Percentiles rank a stretch among this genome's conserved stretches.
These are phyloP conservation scores for Ceratocystis harringtonii DNA, from an alignment of 2,329 filamentous ascomycete species.

Conservation along the genomic window DNA sequence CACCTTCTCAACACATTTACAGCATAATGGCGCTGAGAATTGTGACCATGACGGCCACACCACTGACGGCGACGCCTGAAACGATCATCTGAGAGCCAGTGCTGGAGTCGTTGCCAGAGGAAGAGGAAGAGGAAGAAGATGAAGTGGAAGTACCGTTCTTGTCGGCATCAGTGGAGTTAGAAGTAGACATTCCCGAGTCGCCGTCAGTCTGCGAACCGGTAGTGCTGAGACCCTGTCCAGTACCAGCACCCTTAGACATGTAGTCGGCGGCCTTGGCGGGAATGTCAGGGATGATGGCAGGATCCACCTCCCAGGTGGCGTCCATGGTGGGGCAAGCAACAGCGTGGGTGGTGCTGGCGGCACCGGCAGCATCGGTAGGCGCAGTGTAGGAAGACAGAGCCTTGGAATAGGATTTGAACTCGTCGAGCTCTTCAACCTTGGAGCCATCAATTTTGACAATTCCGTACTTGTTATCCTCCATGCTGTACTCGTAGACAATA, in stretches of 20 bases:
- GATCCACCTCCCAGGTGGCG: conserved; percentile 36
- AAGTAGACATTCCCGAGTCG: conserved; percentile 33
- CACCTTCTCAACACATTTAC: conserved; percentile 21
- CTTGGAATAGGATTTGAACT: conserved; percentile 43
- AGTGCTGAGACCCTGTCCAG: conserved; percentile 38
- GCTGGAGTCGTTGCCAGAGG: conserved; percentile 20
- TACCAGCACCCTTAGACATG: conserved; percentile 39
- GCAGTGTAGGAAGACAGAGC: conserved; percentile 35
- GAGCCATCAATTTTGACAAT: conserved; percentile 50
- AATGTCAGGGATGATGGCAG: conserved; percentile 36
- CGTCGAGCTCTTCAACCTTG: conserved; percentile 39
- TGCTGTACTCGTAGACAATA: conserved; percentile 86
- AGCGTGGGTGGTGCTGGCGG: conserved; percentile 32
- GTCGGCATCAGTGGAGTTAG: conserved; percentile 25
- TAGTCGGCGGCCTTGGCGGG: conserved; percentile 36
- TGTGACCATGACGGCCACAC: conserved; percentile 25
- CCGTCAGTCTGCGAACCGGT: conserved; percentile 39
- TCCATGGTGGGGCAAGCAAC: conserved; percentile 36
- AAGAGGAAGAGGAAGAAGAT: conserved; percentile 20
- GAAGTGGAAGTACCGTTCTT: conserved; percentile 13
- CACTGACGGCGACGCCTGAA: conserved; percentile 24
- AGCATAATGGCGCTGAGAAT: conserved; percentile 29
- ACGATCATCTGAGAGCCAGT: conserved; percentile 22
- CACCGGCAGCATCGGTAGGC: conserved; percentile 37
- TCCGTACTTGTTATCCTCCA: conserved; percentile 66